These are phyloP conservation scores for Stramenopiles sp. DNA, from an alignment of 352 stramenopile species.

Conservation along the genomic window DNA sequence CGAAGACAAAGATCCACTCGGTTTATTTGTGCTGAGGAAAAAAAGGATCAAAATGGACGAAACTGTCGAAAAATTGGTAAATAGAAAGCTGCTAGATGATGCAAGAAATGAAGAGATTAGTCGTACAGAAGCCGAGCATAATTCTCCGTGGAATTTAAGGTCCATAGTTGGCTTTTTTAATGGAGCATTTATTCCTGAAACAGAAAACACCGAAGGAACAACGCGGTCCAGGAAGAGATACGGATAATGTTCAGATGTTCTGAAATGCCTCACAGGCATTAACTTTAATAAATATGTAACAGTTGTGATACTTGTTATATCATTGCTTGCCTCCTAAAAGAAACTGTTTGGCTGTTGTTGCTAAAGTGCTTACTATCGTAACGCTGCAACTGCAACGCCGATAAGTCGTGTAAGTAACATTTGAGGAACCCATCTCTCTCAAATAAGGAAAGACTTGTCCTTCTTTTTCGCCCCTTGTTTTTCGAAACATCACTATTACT, in stretches of 20 bases:
- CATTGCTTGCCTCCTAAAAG: not conserved
- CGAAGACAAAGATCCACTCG: not conserved
- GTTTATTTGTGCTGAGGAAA: not conserved
- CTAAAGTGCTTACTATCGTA: conserved; percentile 8
- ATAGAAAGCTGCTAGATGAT: not conserved
- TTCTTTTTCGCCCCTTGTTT: not conserved
- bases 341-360: conserved; percentile 4
- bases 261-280: too few relatives aligned
- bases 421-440: not conserved
- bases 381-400: not conserved
- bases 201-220: not conserved
- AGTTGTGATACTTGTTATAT: not conserved
- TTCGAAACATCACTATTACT: too few relatives aligned
- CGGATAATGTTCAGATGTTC: too few relatives aligned
- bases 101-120: not conserved
- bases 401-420: not conserved
- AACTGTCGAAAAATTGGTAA: conserved; percentile 4
- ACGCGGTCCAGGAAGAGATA: too few relatives aligned
- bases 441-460: not conserved
- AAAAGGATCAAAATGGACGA: conserved; percentile 7
- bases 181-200: not conserved
- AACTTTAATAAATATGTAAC: too few relatives aligned
- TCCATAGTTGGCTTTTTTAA: not conserved
- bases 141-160: not conserved
- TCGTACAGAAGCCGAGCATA: not conserved